Evolutionary conservation across 2,329 filamentous ascomycete species (phyloP).

Genomic region (Aspergillus viridinutans): DNA sequence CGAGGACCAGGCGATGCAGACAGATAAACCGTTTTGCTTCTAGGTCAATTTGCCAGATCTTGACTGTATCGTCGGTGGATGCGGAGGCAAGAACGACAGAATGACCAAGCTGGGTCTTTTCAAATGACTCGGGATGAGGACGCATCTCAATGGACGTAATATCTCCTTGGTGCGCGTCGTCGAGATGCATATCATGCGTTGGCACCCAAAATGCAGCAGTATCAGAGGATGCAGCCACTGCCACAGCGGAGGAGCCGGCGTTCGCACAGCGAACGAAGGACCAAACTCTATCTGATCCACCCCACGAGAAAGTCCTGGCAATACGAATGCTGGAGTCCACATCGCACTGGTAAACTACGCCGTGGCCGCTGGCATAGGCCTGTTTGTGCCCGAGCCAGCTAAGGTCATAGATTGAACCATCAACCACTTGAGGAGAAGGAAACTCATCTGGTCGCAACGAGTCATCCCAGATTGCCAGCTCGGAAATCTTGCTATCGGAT

Average conservation of each 20-base stretch:
- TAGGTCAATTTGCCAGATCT: constrained; percentile 42
- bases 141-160: constrained; percentile 44
- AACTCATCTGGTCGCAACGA: constrained; percentile 34
- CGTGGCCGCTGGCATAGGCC: constrained; percentile 39
- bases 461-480: constrained; percentile 44
- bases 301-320: constrained; percentile 31
- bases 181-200: constrained; percentile 39
- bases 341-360: constrained; percentile 37
- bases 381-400: constrained; percentile 37
- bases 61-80: constrained; percentile 43
- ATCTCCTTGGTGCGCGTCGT: constrained; percentile 37
- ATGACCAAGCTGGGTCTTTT: constrained; percentile 20
- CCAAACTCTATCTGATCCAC: constrained; percentile 33
- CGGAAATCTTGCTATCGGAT: constrained; percentile 39
- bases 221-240: constrained; percentile 37
- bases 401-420: constrained; percentile 40
- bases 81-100: constrained; percentile 40
- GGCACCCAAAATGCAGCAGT: constrained; percentile 43
- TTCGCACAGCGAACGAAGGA: constrained; percentile 37
- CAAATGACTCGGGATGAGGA: constrained; percentile 26
- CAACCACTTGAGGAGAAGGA: constrained; percentile 32
- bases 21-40: constrained; percentile 33
- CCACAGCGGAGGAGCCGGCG: constrained; percentile 26
- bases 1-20: constrained; percentile 35
- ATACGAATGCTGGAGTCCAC: constrained; percentile 36